Evolutionary conservation across 805 yeast species (phyloP).

Genomic region (Wickerhamomyces ciferrii): DNA sequence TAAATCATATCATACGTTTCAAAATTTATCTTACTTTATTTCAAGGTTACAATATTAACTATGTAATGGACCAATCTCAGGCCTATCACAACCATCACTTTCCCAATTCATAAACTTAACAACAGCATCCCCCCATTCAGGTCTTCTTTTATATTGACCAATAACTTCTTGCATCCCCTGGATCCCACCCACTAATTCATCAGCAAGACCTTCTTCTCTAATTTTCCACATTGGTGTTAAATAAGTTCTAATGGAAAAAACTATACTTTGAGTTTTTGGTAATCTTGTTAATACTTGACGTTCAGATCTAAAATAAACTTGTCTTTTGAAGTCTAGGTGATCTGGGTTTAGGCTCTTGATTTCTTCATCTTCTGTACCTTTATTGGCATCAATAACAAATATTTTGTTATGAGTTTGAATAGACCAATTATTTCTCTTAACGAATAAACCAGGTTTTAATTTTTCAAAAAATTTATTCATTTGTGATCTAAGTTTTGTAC

Average conservation of each 20-base stretch:
- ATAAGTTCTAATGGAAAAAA: conserved; percentile 55
- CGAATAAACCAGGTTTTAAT: conserved; percentile 46
- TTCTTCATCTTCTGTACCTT: conserved; percentile 24
- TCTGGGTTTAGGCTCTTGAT: conserved; percentile 28
- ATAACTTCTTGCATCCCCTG: conserved; percentile 55
- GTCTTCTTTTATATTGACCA: conserved; percentile 56
- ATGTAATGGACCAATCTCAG: conserved; percentile 13
- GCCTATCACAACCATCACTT: conserved; percentile 26
- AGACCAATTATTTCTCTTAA: conserved; percentile 67
- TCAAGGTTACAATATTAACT: too few relatives aligned
- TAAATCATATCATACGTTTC: too few relatives aligned
- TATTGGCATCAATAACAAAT: conserved; percentile 42
- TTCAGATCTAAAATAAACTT: conserved; percentile 54
- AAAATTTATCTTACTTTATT: too few relatives aligned
- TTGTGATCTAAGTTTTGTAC: conserved; percentile 45
- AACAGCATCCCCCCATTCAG: conserved; percentile 69
- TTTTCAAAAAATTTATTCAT: conserved; percentile 66
- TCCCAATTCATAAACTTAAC: conserved; percentile 33
- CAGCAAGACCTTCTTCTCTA: conserved; percentile 39
- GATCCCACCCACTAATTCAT: conserved; percentile 58
- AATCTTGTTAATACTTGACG: conserved; percentile 52
- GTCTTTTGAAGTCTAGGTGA: conserved; percentile 29
- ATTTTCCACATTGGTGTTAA: conserved; percentile 45
- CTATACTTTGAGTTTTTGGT: conserved; percentile 39
- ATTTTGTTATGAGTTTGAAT: conserved; percentile 54